A percentile compares a stretch with the other conserved stretches of the same genome.
phyloP scores from a whole-genome alignment of 257 asterid genomes.

The Voacanga thouarsii region DNA sequence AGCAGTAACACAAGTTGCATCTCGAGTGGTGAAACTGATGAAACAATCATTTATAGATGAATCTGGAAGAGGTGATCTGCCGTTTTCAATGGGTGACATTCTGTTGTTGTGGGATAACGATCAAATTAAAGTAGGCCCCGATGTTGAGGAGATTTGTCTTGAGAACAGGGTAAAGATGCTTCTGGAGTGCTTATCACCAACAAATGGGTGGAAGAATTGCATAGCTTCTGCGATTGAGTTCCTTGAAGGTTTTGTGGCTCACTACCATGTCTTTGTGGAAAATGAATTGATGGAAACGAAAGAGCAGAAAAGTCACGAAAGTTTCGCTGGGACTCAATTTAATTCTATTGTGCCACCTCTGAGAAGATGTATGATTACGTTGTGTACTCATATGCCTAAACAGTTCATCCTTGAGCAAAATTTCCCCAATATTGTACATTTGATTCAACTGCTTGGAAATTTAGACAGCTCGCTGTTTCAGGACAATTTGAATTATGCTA shows the following conservation, averaged over 20 bases:
- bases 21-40: constrained; percentile 30
- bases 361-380: constrained; percentile 25
- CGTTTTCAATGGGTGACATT: constrained; percentile 32
- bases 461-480: constrained; percentile 31
- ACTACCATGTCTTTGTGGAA: constrained; percentile 8
- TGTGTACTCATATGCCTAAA: constrained; percentile 41
- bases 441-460: constrained; percentile 28
- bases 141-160: constrained; percentile 24
- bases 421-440: constrained; percentile 22
- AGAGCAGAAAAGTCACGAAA: constrained; percentile 5
- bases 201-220: constrained; percentile 30
- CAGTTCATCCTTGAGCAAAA: constrained; percentile 25
- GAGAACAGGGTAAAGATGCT: constrained; percentile 30
- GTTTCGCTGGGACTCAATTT: constrained; percentile 27
- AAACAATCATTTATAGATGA: constrained; percentile 23
- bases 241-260: constrained; percentile 16
- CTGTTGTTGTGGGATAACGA: constrained; percentile 28
- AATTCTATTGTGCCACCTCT: constrained; percentile 19
- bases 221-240: constrained; percentile 23
- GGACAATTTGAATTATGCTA: constrained; percentile 23
- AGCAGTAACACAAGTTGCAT: constrained; percentile 45
- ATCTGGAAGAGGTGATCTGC: background rate
- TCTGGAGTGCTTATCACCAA: constrained; percentile 22
- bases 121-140: constrained; percentile 15
- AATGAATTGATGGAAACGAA: constrained; percentile 25